Evolutionary conservation across 2,329 filamentous ascomycete species (phyloP), one percentile per base, ranked within the genome.

Genomic region (Amauroascus verrucosus): DNA sequence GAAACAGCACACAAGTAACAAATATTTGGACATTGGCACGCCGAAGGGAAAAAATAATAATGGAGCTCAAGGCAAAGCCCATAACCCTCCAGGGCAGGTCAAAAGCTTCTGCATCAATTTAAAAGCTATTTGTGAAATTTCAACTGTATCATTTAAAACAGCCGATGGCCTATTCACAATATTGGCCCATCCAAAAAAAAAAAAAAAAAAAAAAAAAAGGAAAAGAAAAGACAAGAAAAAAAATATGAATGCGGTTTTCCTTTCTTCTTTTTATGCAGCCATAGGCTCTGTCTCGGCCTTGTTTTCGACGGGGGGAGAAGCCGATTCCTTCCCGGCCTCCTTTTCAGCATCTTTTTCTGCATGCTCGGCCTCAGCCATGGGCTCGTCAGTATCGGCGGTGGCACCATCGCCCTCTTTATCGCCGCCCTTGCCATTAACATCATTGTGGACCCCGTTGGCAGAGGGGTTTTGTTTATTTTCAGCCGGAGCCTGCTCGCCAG

Each of bases 361-460:
- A 13, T 46, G 43, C 18, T 48, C 56, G 2, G 55, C 57, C 48
- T 58, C 58, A n/a, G 53, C 48, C 57, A 58, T 59, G 8, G 46
- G 24, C 24, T 47, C 53, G 41, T 59, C 57, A 22, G 49, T 47
- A 35, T 58, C 57, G 20, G 33, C 40, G 24, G 61, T 57, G 47
- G 59, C 63, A 54, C 63, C 63, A 13, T 54, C 60, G 18, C 59
- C 33, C 58, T 62, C 61, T 35, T 51, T 51, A n/a, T 57, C 55
- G 18, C 48, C 40, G 48, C 62, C 57, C 65, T 49, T 70, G 69
- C 6, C 60, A 32, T 40, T 48, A 4, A 38, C 58, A 46, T 64
- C 61, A 56, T 57, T 60, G 52, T 67, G 60, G 35, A 70, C 62
- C 18, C 71, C 72, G 41, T 74, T 73, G n/a, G 69, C 64, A 40